These are phyloP conservation scores for Penicillium sp. DNA, from an alignment of 2,329 filamentous ascomycete genomes.

Conservation along the genomic window DNA sequence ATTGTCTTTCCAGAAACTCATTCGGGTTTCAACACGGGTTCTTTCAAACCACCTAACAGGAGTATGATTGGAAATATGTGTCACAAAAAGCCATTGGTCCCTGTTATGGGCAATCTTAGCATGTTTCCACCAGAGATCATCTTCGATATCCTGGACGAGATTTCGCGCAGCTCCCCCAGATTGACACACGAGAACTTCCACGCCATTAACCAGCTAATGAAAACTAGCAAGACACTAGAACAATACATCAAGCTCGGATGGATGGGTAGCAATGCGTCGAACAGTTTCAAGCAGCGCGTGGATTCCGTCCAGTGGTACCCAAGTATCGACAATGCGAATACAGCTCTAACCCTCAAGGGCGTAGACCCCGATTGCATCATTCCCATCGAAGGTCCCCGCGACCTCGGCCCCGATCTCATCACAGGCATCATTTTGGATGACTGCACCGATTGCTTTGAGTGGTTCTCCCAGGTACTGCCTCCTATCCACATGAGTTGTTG, in stretches of 20 bases:
- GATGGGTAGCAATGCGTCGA: background rate
- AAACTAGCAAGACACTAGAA: background rate
- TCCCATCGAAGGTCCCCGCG: background rate
- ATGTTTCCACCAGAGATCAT: conserved; percentile 10
- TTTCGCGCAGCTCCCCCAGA: background rate
- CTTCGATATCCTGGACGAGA: conserved; percentile 7
- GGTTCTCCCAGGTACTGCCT: background rate
- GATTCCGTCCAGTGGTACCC: background rate
- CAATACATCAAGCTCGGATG: background rate
- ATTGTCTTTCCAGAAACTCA: background rate
- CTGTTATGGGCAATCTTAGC: conserved; percentile 4
- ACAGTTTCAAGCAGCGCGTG: background rate
- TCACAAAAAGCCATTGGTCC: background rate
- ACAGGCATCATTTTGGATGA: conserved; percentile 11
- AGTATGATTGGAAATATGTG: background rate
- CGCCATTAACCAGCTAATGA: background rate
- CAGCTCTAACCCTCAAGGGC: background rate
- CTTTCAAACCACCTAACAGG: background rate
- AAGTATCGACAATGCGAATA: background rate
- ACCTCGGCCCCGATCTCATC: conserved; percentile 4
- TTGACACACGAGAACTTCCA: conserved; percentile 10
- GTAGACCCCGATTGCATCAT: background rate
- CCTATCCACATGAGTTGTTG: background rate
- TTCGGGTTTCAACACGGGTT: background rate
- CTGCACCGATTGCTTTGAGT: conserved; percentile 14